Conservation (phyloP, 2,329 filamentous ascomycete genomes). For the Paecilomyces fulvus region DNA sequence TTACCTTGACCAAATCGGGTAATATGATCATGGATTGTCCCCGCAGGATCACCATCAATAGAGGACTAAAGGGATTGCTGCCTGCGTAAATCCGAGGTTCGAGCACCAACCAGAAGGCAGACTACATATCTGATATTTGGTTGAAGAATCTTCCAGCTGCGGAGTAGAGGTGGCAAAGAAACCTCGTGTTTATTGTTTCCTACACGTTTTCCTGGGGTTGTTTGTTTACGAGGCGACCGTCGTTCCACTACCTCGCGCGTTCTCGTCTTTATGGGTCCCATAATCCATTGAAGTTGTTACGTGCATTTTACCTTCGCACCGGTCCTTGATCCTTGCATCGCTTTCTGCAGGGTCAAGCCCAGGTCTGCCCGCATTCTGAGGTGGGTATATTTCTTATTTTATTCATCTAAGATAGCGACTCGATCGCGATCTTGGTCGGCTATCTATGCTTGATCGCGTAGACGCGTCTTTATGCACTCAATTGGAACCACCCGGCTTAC, state of each 20-base stretch:
- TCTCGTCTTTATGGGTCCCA: not conserved
- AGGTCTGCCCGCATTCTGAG: not conserved
- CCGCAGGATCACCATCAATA: not conserved
- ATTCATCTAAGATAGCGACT: not conserved
- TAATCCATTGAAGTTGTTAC: not conserved
- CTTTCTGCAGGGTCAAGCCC: not conserved
- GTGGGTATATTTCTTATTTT: not conserved
- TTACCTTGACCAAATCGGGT: slow-evolving; percentile 7
- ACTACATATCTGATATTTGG: not conserved
- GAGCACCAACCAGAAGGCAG: not conserved
- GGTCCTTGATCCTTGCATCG: not conserved
- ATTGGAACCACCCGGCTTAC: not conserved
- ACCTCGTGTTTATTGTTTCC: not conserved
- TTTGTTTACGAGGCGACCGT: not conserved
- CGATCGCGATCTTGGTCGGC: not conserved
- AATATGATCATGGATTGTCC: slow-evolving; percentile 1
- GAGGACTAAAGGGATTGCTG: slow-evolving; percentile 1
- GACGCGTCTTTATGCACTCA: not conserved
- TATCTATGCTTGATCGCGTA: not conserved
- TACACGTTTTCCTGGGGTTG: not conserved
- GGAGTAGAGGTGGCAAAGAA: not conserved
- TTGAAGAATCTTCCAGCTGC: not conserved
- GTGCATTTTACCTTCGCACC: not conserved
- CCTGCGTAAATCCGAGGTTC: not conserved
- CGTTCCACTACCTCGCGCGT: not conserved